Evolutionary conservation across 2,329 filamentous ascomycete species (phyloP).

Genomic region (Tolypocladium endophyticum): DNA sequence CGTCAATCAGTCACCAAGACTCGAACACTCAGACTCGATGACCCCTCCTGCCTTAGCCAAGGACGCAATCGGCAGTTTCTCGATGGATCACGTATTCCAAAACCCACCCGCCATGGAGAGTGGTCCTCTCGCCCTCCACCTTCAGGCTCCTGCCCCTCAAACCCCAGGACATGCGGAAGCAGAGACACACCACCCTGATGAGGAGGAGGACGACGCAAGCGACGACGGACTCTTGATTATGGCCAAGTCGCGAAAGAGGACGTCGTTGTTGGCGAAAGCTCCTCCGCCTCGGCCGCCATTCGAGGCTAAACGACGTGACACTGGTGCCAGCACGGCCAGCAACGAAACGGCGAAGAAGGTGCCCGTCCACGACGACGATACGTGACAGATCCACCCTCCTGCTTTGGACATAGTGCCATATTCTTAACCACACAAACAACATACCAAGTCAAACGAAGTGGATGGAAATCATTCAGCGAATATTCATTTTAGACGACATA

Average conservation of each 20-base stretch:
- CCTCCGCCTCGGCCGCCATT: slow-evolving; percentile 16
- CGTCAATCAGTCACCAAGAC: slow-evolving; percentile 30
- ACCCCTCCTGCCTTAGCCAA: slow-evolving; percentile 42
- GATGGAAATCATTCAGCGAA: background rate
- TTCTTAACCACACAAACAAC: background rate
- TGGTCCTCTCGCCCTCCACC: slow-evolving; percentile 18
- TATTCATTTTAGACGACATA: background rate
- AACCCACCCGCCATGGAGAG: slow-evolving; percentile 21
- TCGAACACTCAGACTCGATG: slow-evolving; percentile 43
- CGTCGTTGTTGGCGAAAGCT: slow-evolving; percentile 9
- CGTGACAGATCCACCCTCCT: background rate
- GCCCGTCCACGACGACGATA: slow-evolving; percentile 22
- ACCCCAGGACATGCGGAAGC: slow-evolving; percentile 1
- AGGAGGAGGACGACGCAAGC: slow-evolving; percentile 38
- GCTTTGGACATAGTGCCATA: background rate
- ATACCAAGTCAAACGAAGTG: background rate
- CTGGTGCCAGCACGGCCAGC: slow-evolving; percentile 49
- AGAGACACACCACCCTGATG: slow-evolving; percentile 13
- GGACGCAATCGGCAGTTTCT: slow-evolving; percentile 34
- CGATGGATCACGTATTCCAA: slow-evolving; percentile 29
- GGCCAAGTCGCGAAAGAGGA: slow-evolving; percentile 39
- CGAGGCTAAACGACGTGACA: slow-evolving; percentile 41
- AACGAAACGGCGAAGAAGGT: slow-evolving; percentile 55
- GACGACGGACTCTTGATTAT: slow-evolving; percentile 45
- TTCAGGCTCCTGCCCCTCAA: slow-evolving; percentile 8